Conservation (phyloP, 768 basidiomycete genomes). For the Boletus patriciae region DNA sequence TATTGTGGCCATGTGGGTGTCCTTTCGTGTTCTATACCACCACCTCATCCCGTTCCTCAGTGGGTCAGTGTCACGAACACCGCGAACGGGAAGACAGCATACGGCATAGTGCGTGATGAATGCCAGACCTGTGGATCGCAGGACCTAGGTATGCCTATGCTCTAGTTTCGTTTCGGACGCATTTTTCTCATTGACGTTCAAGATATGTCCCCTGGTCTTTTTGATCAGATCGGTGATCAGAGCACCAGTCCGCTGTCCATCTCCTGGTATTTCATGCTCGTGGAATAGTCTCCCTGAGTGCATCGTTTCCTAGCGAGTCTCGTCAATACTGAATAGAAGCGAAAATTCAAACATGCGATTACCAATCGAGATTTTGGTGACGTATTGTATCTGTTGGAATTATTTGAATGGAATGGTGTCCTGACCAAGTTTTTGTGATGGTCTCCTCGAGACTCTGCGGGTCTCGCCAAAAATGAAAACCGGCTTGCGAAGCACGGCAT, state of each 20-base stretch:
- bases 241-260: conserved; percentile 48
- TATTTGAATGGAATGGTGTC: too few relatives aligned
- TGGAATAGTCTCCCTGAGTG: conserved; percentile 37
- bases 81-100: conserved; percentile 48
- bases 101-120: conserved; percentile 53
- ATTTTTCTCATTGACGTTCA: conserved; percentile 1
- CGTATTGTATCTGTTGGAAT: too few relatives aligned
- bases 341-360: too few relatives aligned
- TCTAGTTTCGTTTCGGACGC: neutral
- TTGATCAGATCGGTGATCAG: conserved; percentile 50
- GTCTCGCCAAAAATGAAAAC: too few relatives aligned
- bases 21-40: neutral
- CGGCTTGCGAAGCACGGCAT: too few relatives aligned
- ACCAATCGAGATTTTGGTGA: too few relatives aligned
- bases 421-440: too few relatives aligned
- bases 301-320: neutral
- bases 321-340: too few relatives aligned
- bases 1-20: conserved; percentile 60
- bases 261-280: conserved; percentile 58
- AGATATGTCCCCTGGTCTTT: conserved; percentile 69
- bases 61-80: conserved; percentile 58
- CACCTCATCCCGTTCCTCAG: conserved; percentile 34
- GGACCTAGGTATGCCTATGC: conserved; percentile 51
- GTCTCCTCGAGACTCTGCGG: too few relatives aligned
- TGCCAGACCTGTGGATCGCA: conserved; percentile 51